Conservation (phyloP, 2,329 filamentous ascomycete genomes). For the Neonectria ditissima region DNA sequence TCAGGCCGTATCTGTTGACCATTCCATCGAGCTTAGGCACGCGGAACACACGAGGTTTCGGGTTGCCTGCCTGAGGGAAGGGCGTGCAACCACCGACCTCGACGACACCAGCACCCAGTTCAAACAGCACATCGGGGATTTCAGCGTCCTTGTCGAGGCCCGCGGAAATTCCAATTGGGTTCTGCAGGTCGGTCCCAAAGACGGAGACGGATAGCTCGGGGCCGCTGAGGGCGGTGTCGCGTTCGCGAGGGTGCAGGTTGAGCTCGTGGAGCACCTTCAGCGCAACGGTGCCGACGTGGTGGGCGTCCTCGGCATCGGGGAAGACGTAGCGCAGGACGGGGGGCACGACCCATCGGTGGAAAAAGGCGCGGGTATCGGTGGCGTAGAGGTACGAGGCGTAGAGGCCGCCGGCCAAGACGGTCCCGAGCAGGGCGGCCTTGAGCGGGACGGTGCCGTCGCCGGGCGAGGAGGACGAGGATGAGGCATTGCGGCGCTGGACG, state of each 20-base stretch:
- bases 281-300: conserved; percentile 78
- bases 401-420: conserved; percentile 55
- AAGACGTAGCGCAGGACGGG: conserved; percentile 74
- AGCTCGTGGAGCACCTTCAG: conserved; percentile 80
- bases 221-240: conserved; percentile 59
- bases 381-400: conserved; percentile 72
- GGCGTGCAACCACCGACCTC: conserved; percentile 94
- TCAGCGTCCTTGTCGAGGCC: conserved; percentile 96
- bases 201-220: conserved; percentile 61
- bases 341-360: conserved; percentile 76
- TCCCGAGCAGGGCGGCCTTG: conserved; percentile 55
- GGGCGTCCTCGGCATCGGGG: conserved; percentile 90
- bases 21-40: conserved; percentile 85
- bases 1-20: conserved; percentile 96
- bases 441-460: conserved; percentile 44
- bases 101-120: conserved; percentile 85
- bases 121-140: conserved; percentile 86
- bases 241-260: conserved; percentile 84
- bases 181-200: conserved; percentile 81
- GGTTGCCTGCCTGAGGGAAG: conserved; percentile 87
- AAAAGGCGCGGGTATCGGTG: conserved; percentile 79
- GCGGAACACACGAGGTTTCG: conserved; percentile 88
- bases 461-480: conserved; percentile 48
- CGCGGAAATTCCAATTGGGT: conserved; percentile 94
- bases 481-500: conserved; percentile 48